phyloP scores from a whole-genome alignment of 164 flowering plant species.

The Sedum album region DNA sequence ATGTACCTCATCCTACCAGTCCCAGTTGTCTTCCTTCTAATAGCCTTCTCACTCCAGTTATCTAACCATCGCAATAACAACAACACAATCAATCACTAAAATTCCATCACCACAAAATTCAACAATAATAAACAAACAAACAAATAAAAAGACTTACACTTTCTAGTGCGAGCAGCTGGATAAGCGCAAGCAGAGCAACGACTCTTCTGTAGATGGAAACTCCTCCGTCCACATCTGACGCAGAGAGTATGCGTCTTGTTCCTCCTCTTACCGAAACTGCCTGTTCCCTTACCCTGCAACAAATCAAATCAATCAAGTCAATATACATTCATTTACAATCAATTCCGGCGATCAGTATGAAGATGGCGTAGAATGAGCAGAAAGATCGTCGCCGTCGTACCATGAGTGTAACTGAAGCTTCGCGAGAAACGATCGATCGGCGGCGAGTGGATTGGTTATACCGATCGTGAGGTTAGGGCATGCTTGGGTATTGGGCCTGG shows the following conservation, averaged over 20 bases:
- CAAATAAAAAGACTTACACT: constrained; percentile 29
- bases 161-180: constrained; percentile 66
- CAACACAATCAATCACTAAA: background rate
- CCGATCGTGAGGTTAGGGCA: too few species aligned
- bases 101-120: background rate
- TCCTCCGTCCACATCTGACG: constrained; percentile 79
- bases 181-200: constrained; percentile 78
- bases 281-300: constrained; percentile 72
- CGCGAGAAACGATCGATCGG: too few species aligned
- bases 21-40: constrained; percentile 39
- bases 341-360: background rate
- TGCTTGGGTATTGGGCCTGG: too few species aligned
- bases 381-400: too few species aligned
- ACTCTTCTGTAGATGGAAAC: constrained; percentile 91
- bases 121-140: background rate
- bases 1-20: constrained; percentile 43
- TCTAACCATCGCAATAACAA: constrained; percentile 18
- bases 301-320: background rate
- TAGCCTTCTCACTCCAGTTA: constrained; percentile 42
- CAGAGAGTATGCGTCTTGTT: constrained; percentile 90
- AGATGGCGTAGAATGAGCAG: background rate
- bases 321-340: background rate
- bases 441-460: too few species aligned
- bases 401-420: too few species aligned
- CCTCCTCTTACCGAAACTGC: constrained; percentile 89